A percentile compares a stretch with the other conserved stretches of the same genome.
Conservation (phyloP, 2,329 filamentous ascomycete genomes). For the Fusarium coffeatum region DNA sequence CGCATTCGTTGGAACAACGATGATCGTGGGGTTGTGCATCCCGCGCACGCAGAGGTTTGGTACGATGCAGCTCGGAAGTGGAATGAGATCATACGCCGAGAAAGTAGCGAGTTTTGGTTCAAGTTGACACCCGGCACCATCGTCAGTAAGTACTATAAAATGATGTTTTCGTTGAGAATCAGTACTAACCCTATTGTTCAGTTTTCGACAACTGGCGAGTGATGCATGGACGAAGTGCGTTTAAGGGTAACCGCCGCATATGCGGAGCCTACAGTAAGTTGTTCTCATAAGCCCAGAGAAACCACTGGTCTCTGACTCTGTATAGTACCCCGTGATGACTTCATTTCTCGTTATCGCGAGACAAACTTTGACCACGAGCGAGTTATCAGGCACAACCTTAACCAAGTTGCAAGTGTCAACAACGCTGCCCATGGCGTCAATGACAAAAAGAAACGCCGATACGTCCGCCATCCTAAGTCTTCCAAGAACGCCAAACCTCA, state of each 20-base stretch:
- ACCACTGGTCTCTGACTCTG: conserved; percentile 9
- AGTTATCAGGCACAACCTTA: conserved; percentile 55
- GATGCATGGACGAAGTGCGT: conserved; percentile 85
- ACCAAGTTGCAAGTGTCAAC: conserved; percentile 21
- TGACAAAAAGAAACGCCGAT: not conserved
- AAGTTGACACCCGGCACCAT: conserved; percentile 83
- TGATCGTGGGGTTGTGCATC: conserved; percentile 76
- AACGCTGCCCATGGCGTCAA: not conserved
- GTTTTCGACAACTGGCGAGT: conserved; percentile 98
- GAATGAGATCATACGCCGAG: conserved; percentile 73
- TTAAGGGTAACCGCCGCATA: conserved; percentile 85
- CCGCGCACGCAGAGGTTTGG: conserved; percentile 66
- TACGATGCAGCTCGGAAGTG: conserved; percentile 84
- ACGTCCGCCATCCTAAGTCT: not conserved
- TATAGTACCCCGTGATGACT: conserved; percentile 83
- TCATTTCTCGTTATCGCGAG: conserved; percentile 78
- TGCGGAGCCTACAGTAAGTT: conserved; percentile 90
- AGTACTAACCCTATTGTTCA: conserved; percentile 50
- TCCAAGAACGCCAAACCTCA: not conserved
- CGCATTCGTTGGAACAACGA: conserved; percentile 94
- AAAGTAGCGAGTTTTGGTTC: conserved; percentile 79
- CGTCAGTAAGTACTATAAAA: conserved; percentile 68
- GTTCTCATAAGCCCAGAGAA: not conserved
- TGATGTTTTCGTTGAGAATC: not conserved
- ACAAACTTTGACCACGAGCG: conserved; percentile 70